Evolutionary conservation across 371 early-diverging fungal genomes (phyloP), one percentile per base, ranked within the genome.

Genomic region (Coemansia sp.): DNA sequence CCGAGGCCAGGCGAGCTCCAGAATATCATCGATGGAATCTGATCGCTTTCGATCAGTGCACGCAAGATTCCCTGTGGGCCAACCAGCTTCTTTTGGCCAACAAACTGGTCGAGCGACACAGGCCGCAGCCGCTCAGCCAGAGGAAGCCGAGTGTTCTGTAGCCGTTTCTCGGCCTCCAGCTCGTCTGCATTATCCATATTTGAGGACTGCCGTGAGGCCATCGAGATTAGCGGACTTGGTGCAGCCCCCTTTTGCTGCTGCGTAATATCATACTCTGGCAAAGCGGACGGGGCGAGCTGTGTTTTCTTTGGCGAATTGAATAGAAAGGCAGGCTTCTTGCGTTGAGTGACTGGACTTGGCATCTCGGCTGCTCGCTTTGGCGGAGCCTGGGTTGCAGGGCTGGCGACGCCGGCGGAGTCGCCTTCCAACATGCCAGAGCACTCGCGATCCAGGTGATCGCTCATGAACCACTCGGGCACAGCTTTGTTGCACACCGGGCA

Each of bases 1-100:
- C 95, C 95, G 20, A 86, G 84, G 0, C 94, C 95, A 3, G 94
- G 92, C 11, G 90, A 89, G 4, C 93, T 91, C 90, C 90, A 90
- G 21, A 86, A 69, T 26, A 89, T 80, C 72, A 85, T 80, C n/a
- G 85, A 90, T 16, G 93, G 90, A 1, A 92, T 85, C 50, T 82
- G 82, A 50, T 91, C 89, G 48, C 75, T 74, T 21, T 86, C 82
- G 0, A 93, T 90, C 2, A 93, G 72, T 7, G 77, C 69, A 5
- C 86, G 84, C 48, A 93, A 73, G 0, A 90, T 71, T 2, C 90
- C 89, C 9, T 82, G 71, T 1, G 84, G 72, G 0, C 92, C 92
- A 3, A 93, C 75, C 0, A 94, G 70, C 23, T 86, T 88, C 11
- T 83, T 72, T 71, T 94, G 94, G 20, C 94, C 94, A 8, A 90